Base-by-base conservation (phyloP, 768 basidiomycete species). In the Calvatia gigantea region DNA sequence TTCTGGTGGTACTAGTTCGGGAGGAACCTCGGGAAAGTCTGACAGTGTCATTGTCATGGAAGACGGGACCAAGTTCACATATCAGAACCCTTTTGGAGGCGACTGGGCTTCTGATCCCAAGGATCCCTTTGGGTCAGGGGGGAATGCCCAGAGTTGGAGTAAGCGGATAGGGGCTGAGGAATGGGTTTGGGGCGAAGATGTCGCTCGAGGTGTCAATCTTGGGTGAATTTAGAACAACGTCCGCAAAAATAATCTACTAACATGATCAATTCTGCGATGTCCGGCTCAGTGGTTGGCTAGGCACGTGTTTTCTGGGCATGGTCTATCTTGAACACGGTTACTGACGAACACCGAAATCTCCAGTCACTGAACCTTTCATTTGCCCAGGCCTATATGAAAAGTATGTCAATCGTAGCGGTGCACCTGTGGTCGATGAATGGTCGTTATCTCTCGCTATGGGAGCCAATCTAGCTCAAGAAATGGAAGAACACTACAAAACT, bases 401-500 rank as follows among this genome's bases (percentile, higher is more conserved):
- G 59, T 89, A 86, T 58, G 62, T 82, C 56, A 67, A 68, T 37
- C 60, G 72, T 2, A 69, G 73, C 27, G 66, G 62, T 21, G 70
- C 73, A 33, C 70, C 74, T 5, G 72, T 87, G 15, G 71, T 82
- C 8, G 89, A 91, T 61, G 89, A 90, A 66, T 93, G 87, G 86
- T 86, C 86, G 1, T 74, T 92, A 56, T 86, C 83, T 31, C 60
- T 80, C 39, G 79, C 81, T 25, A 86, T 88, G 82, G 79, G 85
- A 25, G 70, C 74, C n/a, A 81, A 87, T 59, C 76, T 87, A 33
- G 78, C 85, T 21, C 71, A 70, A 28, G 82, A 84, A 42, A 78
- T 96, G 69, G 87, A 89, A 65, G 71, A 85, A 29, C 94, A 95
- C 64, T 96, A 94, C 69, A 74, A 81, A 58, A 91, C 92, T 0